These are phyloP conservation scores for Lablab purpureus DNA, from an alignment of 306 rosid genomes.

Conservation along the genomic window DNA sequence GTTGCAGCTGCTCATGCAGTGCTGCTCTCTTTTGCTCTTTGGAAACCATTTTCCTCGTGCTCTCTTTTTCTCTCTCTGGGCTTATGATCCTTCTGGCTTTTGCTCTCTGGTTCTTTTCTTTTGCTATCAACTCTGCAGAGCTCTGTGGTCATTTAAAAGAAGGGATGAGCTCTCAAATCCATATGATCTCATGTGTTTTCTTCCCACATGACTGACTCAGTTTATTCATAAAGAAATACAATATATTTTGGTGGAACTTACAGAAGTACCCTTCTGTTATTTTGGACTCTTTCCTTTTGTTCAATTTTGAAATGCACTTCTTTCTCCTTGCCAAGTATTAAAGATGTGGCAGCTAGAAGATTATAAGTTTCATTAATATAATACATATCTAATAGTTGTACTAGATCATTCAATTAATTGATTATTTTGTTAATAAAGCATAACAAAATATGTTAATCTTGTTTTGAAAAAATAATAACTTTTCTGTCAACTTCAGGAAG, in stretches of 20 bases:
- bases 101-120: slow-evolving; percentile 30
- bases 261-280: slow-evolving; percentile 62
- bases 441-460: neutral
- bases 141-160: slow-evolving; percentile 63
- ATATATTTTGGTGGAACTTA: slow-evolving; percentile 41
- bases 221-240: slow-evolving; percentile 53
- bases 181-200: slow-evolving; percentile 73
- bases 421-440: too few relatives aligned
- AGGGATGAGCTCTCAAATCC: slow-evolving; percentile 73
- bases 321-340: neutral
- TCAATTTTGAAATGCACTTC: neutral
- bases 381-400: neutral
- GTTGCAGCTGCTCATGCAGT: slow-evolving; percentile 94
- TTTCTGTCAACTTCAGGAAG: neutral
- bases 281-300: neutral
- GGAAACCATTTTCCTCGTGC: slow-evolving; percentile 68
- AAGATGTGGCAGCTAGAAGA: neutral
- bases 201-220: slow-evolving; percentile 71
- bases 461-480: neutral
- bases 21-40: slow-evolving; percentile 87
- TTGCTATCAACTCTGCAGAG: slow-evolving; percentile 46
- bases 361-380: neutral
- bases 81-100: slow-evolving; percentile 25
- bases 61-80: slow-evolving; percentile 17
- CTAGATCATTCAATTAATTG: neutral